Conservation (phyloP, 2,329 filamentous ascomycete species). For the Fusarium acutatum region DNA sequence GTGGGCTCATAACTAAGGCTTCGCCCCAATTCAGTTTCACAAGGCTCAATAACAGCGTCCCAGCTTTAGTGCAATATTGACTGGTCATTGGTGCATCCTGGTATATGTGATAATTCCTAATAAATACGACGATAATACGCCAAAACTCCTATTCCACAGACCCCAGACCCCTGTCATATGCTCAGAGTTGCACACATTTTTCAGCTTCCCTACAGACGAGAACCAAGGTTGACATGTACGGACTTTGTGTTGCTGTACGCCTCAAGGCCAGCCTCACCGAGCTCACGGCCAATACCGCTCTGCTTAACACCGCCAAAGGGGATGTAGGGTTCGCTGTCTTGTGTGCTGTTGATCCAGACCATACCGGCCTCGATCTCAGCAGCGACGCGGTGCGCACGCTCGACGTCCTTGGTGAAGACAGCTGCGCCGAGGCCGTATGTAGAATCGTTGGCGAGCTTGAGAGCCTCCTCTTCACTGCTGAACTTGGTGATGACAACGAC, state of each 20-base stretch:
- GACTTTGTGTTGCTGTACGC: slow-evolving; percentile 41
- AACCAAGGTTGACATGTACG: slow-evolving; percentile 40
- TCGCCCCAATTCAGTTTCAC: slow-evolving; percentile 4
- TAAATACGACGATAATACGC: slow-evolving; percentile 22
- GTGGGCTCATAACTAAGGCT: not conserved
- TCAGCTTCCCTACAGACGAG: slow-evolving; percentile 27
- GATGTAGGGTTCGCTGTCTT: slow-evolving; percentile 39
- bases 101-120: slow-evolving; percentile 14
- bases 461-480: slow-evolving; percentile 78
- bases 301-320: slow-evolving; percentile 42
- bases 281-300: slow-evolving; percentile 40
- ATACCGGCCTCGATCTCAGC: slow-evolving; percentile 76
- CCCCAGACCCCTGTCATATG: not conserved
- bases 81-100: not conserved
- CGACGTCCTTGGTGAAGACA: slow-evolving; percentile 81
- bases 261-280: slow-evolving; percentile 40
- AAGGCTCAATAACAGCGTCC: not conserved
- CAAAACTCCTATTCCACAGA: slow-evolving; percentile 16
- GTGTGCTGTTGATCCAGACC: slow-evolving; percentile 58
- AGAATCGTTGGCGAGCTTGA: slow-evolving; percentile 76
- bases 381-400: slow-evolving; percentile 80
- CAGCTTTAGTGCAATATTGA: not conserved
- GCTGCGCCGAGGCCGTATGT: slow-evolving; percentile 83
- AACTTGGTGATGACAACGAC: slow-evolving; percentile 86
- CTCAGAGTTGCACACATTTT: not conserved